Evolutionary conservation across 2,329 filamentous ascomycete genomes (phyloP).

Genomic region (Pseudofabraea citricarpa): DNA sequence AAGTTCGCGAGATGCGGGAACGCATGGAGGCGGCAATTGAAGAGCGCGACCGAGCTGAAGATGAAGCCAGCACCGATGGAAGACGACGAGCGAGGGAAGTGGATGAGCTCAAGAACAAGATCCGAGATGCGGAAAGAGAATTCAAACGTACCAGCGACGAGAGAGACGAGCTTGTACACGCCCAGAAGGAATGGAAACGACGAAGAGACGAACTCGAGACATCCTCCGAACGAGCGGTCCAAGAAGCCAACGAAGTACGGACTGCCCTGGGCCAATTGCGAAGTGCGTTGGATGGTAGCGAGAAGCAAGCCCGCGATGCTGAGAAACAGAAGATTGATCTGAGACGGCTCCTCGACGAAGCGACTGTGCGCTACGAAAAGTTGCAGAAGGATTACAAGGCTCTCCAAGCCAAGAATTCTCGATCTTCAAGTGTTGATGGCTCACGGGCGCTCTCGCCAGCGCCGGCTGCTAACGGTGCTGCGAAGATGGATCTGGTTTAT

Average conservation of each 20-base stretch:
- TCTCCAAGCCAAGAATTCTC: conserved; percentile 40
- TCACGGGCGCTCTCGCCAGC: conserved; percentile 20
- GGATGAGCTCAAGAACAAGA: conserved; percentile 75
- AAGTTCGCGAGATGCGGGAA: conserved; percentile 83
- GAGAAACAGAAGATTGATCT: conserved; percentile 79
- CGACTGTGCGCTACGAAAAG: conserved; percentile 72
- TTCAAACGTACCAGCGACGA: conserved; percentile 67
- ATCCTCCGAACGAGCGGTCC: conserved; percentile 60
- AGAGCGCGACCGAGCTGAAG: conserved; percentile 87
- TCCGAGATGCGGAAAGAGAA: conserved; percentile 77
- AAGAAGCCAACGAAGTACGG: conserved; percentile 72
- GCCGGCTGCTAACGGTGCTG: conserved; percentile 11
- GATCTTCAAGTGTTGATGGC: conserved; percentile 27
- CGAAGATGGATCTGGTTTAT: conserved; percentile 44
- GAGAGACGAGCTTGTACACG: conserved; percentile 70
- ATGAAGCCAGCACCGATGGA: conserved; percentile 76
- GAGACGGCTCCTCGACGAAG: conserved; percentile 72
- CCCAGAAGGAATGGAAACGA: conserved; percentile 69
- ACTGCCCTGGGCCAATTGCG: conserved; percentile 73
- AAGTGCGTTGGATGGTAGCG: conserved; percentile 78
- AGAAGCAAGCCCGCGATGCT: conserved; percentile 75
- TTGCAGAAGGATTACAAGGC: conserved; percentile 61
- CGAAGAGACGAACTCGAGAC: conserved; percentile 73
- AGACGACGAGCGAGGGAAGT: conserved; percentile 75
- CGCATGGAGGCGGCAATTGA: conserved; percentile 88